These are phyloP conservation scores for Oehlia diaphana DNA, from an alignment of 192 early-diverging fungal genomes.

Conservation along the genomic window DNA sequence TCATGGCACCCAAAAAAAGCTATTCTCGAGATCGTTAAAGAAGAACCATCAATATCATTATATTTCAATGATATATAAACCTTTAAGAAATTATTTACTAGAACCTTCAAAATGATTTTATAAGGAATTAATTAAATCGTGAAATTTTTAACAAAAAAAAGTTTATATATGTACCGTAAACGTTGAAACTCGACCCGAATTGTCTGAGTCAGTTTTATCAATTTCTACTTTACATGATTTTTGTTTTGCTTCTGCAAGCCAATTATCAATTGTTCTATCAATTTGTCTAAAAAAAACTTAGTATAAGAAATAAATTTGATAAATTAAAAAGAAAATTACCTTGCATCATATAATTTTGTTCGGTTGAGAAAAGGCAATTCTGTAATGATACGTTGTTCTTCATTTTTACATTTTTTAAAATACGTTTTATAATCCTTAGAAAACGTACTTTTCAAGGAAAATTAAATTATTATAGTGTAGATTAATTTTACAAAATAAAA, in stretches of 20 bases:
- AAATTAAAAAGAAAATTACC: neutral
- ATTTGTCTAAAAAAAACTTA: neutral
- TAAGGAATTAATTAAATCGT: neutral
- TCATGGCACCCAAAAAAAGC: constrained; percentile 9
- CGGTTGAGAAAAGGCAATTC: neutral
- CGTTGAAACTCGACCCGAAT: too few relatives aligned
- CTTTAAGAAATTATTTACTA: constrained; percentile 6
- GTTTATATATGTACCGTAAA: neutral
- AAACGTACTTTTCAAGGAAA: constrained; percentile 3
- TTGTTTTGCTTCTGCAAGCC: constrained; percentile 6
- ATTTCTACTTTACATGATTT: neutral
- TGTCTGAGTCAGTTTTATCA: constrained; percentile 1
- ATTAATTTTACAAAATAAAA: neutral
- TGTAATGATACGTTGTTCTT: neutral
- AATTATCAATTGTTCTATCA: constrained; percentile 6
- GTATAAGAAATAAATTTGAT: neutral
- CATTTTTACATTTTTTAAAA: constrained; percentile 14
- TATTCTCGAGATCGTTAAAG: neutral
- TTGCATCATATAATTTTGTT: constrained; percentile 9
- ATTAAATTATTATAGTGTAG: neutral
- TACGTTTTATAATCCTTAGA: neutral
- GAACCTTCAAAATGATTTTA: neutral
- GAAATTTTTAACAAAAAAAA: neutral
- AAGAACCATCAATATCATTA: constrained; percentile 5
- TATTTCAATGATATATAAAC: constrained; percentile 1